Percentiles rank a stretch among this genome's conserved stretches.
These are phyloP conservation scores for Alternaria metachromatica DNA, from an alignment of 2,329 filamentous ascomycete genomes.

Conservation along the genomic window DNA sequence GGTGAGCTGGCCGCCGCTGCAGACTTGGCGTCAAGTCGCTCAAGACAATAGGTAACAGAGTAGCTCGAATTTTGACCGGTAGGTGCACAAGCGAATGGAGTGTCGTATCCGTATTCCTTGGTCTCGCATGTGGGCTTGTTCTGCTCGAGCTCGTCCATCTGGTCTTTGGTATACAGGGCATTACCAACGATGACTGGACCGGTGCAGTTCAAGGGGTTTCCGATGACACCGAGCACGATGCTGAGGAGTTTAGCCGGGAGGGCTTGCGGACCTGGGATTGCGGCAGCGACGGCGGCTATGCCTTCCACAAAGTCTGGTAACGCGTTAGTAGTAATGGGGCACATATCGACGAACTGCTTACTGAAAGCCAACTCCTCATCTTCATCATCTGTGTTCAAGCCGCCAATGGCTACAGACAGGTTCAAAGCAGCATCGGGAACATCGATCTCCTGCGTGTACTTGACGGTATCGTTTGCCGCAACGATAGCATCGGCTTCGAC, in stretches of 20 bases:
- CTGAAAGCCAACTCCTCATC: background rate
- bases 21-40: background rate
- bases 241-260: background rate
- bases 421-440: background rate
- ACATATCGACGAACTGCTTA: background rate
- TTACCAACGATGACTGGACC: background rate
- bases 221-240: background rate
- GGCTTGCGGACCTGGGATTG: background rate
- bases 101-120: background rate
- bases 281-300: background rate
- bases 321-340: accelerated
- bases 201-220: background rate
- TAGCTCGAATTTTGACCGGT: background rate
- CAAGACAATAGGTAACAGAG: background rate
- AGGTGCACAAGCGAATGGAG: background rate
- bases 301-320: background rate
- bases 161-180: background rate
- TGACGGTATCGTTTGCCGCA: background rate
- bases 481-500: background rate
- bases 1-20: background rate
- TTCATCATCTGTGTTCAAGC: background rate
- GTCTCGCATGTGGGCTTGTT: background rate
- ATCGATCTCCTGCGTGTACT: background rate
- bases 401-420: background rate
- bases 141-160: background rate